phyloP scores from a whole-genome alignment of 257 asterid species.

The Capsicum baccatum region DNA sequence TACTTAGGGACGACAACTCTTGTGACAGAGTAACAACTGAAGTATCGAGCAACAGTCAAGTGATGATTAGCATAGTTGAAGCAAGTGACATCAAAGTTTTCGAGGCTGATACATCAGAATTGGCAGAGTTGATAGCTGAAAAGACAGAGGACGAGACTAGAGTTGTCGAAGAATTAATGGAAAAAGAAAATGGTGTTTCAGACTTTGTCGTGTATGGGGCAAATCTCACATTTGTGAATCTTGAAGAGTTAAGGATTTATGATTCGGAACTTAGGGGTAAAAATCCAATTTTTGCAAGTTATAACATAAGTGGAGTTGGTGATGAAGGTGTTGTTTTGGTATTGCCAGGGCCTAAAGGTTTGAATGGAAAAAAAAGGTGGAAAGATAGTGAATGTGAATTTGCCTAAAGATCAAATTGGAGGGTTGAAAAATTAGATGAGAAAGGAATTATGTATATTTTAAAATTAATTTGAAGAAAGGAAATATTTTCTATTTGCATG shows the following conservation, averaged over 20 bases:
- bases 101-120: slow-evolving; percentile 38
- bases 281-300: slow-evolving; percentile 47
- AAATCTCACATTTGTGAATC: slow-evolving; percentile 63
- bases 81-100: slow-evolving; percentile 25
- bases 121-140: slow-evolving; percentile 44
- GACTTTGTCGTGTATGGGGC: slow-evolving; percentile 64
- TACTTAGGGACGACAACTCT: slow-evolving; percentile 27
- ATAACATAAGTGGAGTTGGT: slow-evolving; percentile 61
- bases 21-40: not conserved
- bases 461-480: not conserved
- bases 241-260: slow-evolving; percentile 54
- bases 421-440: slow-evolving; percentile 50
- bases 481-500: not conserved
- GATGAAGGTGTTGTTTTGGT: slow-evolving; percentile 71
- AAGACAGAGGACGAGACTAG: slow-evolving; percentile 49
- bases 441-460: slow-evolving; percentile 46
- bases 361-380: slow-evolving; percentile 43
- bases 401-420: slow-evolving; percentile 51
- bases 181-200: slow-evolving; percentile 32
- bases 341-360: slow-evolving; percentile 35
- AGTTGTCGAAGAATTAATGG: slow-evolving; percentile 39
- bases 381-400: slow-evolving; percentile 49
- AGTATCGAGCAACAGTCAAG: slow-evolving; percentile 39
- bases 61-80: slow-evolving; percentile 49
- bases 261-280: slow-evolving; percentile 51